Base-by-base conservation (phyloP, 352 stramenopile species). In the Globisporangium cederbergense region DNA sequence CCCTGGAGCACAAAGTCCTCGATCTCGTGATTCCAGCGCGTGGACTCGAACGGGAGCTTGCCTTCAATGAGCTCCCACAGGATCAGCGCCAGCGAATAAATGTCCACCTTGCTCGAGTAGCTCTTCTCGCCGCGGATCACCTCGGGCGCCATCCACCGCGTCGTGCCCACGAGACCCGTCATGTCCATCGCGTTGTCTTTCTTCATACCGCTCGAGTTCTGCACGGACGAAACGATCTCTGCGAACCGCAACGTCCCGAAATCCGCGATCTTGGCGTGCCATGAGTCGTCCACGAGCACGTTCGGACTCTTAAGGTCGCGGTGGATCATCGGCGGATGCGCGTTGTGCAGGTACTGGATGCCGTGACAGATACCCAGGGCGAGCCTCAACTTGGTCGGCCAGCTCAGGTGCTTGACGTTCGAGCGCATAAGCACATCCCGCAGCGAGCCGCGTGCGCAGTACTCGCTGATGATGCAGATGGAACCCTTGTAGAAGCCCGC, bases 381-480 rank as follows among this genome's bases (percentile, higher is more conserved):
- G 0, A 95, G 76, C 8, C 86, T 79, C 13, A 95, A 62, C 69
- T 91, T 91, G 1, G 83, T 93, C 9, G 83, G 85, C 86, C 86
- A 95, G 47, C 78, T 89, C 47, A 95, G 66, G 62, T 86, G 78
- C 66, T 81, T 87, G 42, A 89, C 76, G 56, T 83, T 78, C 18
- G 79, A 72, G 32, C 83, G 78, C 74, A 88, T 86, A 25, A 99
- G 72, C 36, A 98, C 92, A 73, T 99, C 96, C 56, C 95, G 98
- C 3, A 99, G 74, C 8, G 93, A 98, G 14, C 96, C 96, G 56
- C 97, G 89, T 2, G 87, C 87, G 43, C 96, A 98, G 58, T 97
- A 94, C 75, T 99, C 96, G 28, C 93, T 98, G 60, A 99, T 87
- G 64, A 99, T 99, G 56, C 93, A 98, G 62, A 95, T 93, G 9